Conservation (phyloP, 2,329 filamentous ascomycete species). For the Purpureocillium lavendulum region DNA sequence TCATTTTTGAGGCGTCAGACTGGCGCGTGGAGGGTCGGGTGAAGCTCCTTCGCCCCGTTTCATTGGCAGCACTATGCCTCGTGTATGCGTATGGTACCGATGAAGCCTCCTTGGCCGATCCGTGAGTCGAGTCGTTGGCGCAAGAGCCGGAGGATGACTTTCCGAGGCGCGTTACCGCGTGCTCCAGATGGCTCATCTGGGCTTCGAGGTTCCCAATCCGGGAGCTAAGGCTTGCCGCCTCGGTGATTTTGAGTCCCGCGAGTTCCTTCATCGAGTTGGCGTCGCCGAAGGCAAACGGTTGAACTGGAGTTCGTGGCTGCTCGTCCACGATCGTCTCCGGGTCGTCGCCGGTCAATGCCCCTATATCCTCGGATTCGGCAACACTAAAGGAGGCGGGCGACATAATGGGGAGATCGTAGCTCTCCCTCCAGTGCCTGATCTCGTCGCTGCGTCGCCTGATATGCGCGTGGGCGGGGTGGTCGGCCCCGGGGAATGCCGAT, state of each 20-base stretch:
- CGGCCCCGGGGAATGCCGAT: conserved; percentile 40
- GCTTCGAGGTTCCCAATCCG: conserved; percentile 43
- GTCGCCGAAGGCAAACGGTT: conserved; percentile 48
- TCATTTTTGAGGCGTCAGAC: conserved; percentile 32
- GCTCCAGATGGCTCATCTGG: conserved; percentile 44
- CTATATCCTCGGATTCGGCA: conserved; percentile 26
- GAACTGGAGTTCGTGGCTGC: conserved; percentile 28
- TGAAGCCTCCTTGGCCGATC: too few species aligned
- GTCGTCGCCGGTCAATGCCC: conserved; percentile 19
- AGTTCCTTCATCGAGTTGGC: conserved; percentile 36
- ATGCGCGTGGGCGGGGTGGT: conserved; percentile 19
- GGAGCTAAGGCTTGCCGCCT: conserved; percentile 44
- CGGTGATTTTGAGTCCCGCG: conserved; percentile 49
- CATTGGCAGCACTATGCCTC: too few species aligned
- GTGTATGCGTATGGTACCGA: too few species aligned
- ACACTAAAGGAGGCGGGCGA: conserved; percentile 43
- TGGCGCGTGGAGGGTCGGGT: conserved; percentile 24
- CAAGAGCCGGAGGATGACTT: conserved; percentile 34
- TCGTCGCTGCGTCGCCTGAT: conserved; percentile 51
- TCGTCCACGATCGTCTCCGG: conserved; percentile 22
- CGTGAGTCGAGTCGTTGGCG: conserved; percentile 1
- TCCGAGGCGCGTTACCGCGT: conserved; percentile 40
- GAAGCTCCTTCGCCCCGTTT: conserved; percentile 4
- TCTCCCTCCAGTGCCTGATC: conserved; percentile 56
- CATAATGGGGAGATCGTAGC: conserved; percentile 42